Conservation (phyloP, 176 grass and related monocot species). For the Ensete ventricosum region DNA sequence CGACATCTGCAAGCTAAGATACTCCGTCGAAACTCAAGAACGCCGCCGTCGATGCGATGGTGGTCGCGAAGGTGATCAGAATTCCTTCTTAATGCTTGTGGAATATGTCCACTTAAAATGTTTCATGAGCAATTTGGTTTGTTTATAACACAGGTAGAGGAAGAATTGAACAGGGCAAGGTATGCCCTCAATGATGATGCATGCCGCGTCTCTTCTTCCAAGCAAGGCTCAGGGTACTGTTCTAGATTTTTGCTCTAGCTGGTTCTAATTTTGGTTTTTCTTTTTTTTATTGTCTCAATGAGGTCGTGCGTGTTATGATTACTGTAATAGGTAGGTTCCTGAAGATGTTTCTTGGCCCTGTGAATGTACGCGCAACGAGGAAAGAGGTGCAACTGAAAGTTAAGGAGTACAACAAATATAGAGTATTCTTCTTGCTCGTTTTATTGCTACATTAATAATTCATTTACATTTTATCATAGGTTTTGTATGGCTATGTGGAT, state of each 20-base stretch:
- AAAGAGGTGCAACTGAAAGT: constrained; percentile 97
- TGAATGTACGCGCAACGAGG: constrained; percentile 66
- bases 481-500: background rate
- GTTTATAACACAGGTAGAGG: constrained; percentile 56
- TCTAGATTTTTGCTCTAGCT: constrained; percentile 10
- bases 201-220: constrained; percentile 54
- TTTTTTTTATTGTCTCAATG: constrained; percentile 10
- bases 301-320: background rate
- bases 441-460: background rate
- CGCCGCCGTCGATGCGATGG: constrained; percentile 26
- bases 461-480: background rate
- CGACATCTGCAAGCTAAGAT: constrained; percentile 51
- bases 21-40: background rate
- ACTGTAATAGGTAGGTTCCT: constrained; percentile 44
- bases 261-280: constrained; percentile 9
- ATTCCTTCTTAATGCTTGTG: background rate
- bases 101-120: background rate
- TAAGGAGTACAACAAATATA: constrained; percentile 95
- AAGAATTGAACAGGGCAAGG: constrained; percentile 69
- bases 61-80: constrained; percentile 42
- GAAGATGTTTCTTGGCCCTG: constrained; percentile 77
- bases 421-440: constrained; percentile 36
- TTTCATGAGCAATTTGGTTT: background rate
- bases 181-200: constrained; percentile 67
- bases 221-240: constrained; percentile 58